phyloP scores from a whole-genome alignment of 345 rosid genomes.

The Pelargonium nanum region DNA sequence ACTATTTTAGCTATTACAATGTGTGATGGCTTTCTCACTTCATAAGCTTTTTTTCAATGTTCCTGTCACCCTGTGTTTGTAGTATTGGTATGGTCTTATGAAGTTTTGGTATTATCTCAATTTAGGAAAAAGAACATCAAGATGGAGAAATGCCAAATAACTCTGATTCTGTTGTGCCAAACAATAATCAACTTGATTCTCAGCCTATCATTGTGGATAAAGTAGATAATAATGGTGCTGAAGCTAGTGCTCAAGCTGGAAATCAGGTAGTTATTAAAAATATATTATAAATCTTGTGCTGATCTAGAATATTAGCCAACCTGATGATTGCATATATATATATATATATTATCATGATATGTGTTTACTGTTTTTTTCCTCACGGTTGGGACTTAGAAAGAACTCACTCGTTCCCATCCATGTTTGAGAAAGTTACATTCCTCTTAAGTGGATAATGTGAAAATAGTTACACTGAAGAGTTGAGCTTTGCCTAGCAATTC shows the following conservation, averaged over 20 bases:
- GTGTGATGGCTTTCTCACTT: neutral
- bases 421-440: no score
- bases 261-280: conserved; percentile 36
- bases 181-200: conserved; percentile 30
- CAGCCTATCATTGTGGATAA: conserved; percentile 30
- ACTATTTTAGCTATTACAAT: neutral
- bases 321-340: no score
- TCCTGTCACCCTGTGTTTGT: neutral
- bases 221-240: conserved; percentile 21
- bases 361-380: neutral
- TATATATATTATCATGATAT: neutral
- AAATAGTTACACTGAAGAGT: neutral
- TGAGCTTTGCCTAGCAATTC: neutral
- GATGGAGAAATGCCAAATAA: conserved; percentile 30
- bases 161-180: conserved; percentile 23
- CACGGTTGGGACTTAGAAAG: neutral
- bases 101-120: conserved; percentile 3
- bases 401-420: neutral
- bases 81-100: neutral
- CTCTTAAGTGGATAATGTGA: neutral
- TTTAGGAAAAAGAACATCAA: conserved; percentile 35
- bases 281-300: neutral
- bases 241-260: conserved; percentile 28
- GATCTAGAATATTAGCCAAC: neutral
- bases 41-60: neutral